Evolutionary conservation across 2,329 filamentous ascomycete species (phyloP).

Genomic region (Neofusicoccum kwambonambiense): DNA sequence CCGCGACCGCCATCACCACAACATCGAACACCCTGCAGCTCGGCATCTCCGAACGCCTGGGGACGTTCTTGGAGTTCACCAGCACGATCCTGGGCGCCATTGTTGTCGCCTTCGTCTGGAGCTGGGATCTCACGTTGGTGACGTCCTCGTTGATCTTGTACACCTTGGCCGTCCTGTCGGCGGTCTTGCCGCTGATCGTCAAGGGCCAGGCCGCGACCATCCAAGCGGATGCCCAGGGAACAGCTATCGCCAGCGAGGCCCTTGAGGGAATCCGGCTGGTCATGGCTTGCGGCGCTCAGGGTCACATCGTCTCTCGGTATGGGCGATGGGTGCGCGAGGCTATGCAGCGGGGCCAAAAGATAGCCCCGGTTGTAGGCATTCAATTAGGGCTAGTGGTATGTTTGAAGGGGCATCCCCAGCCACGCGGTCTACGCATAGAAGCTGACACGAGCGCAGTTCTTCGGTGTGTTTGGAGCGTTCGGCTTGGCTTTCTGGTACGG

Average conservation of each 20-base stretch:
- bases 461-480: constrained; percentile 38
- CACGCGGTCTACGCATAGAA: no score
- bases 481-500: constrained; percentile 42
- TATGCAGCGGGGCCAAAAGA: neutral
- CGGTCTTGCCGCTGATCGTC: neutral
- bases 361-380: neutral
- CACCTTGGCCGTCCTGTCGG: constrained; percentile 25
- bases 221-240: neutral
- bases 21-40: constrained; percentile 55
- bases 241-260: neutral
- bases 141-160: constrained; percentile 44
- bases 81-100: constrained; percentile 47
- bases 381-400: neutral
- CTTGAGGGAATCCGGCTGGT: neutral
- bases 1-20: constrained; percentile 53
- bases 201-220: neutral
- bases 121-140: constrained; percentile 54
- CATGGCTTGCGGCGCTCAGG: neutral
- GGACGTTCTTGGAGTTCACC: constrained; percentile 42
- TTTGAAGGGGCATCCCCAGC: neutral
- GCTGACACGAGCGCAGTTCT: constrained; percentile 20
- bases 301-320: neutral
- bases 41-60: constrained; percentile 55
- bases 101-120: constrained; percentile 53
- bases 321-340: neutral